These are phyloP conservation scores for Phytophthora sp. DNA, from an alignment of 352 stramenopile species.

Conservation along the genomic window DNA sequence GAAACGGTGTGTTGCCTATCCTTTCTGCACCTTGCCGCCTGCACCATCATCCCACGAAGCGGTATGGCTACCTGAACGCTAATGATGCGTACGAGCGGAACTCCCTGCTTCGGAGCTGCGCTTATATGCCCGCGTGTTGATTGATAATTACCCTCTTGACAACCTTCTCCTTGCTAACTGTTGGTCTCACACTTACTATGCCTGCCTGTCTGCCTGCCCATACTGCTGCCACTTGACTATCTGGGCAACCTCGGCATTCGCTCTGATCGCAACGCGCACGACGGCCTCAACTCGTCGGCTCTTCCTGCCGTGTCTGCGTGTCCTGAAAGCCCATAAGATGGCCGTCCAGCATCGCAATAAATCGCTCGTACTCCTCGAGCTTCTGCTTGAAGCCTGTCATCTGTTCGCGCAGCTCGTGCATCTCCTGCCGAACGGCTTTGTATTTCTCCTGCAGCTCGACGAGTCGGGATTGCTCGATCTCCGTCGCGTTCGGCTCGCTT, in stretches of 20 bases:
- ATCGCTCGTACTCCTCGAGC: constrained; percentile 55
- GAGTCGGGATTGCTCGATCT: constrained; percentile 39
- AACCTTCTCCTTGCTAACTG: constrained; percentile 3
- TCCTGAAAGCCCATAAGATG: constrained; percentile 49
- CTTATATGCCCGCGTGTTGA: constrained; percentile 17
- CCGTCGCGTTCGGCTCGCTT: constrained; percentile 15
- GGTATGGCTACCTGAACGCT: constrained; percentile 10
- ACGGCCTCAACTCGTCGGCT: constrained; percentile 21
- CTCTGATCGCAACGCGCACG: constrained; percentile 5
- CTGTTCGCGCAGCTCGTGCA: constrained; percentile 49
- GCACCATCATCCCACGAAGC: neutral
- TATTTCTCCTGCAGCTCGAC: constrained; percentile 48
- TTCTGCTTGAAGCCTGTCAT: constrained; percentile 51
- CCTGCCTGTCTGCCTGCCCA: constrained; percentile 11
- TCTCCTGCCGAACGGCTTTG: constrained; percentile 42
- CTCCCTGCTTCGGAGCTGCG: constrained; percentile 8
- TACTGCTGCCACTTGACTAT: constrained; percentile 26
- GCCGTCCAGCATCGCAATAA: constrained; percentile 52
- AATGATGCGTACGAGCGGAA: constrained; percentile 4
- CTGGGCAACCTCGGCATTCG: constrained; percentile 18
- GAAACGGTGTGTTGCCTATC: constrained; percentile 8
- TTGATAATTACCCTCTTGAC: constrained; percentile 24
- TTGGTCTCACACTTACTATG: constrained; percentile 4
- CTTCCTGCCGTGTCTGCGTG: constrained; percentile 27
- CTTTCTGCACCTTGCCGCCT: constrained; percentile 8